A percentile compares a stretch with the other conserved stretches of the same genome.
Conservation (phyloP, 2,329 filamentous ascomycete species). For the Aureobasidium namibiae region DNA sequence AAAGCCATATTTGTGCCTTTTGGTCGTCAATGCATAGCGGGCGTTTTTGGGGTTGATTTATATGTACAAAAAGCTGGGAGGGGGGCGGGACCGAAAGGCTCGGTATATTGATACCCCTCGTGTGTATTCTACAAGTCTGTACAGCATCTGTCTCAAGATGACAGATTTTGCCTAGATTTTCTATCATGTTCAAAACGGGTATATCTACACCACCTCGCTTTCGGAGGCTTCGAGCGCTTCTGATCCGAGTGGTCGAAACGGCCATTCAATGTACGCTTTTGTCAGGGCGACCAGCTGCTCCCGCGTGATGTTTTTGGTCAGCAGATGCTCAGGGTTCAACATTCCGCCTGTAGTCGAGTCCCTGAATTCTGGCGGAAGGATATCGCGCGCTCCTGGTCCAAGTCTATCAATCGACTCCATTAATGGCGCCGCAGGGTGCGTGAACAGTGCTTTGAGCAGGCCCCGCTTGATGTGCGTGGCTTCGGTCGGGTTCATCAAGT, state of each 20-base stretch:
- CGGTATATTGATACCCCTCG: conserved; percentile 2
- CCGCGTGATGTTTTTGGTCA: conserved; percentile 43
- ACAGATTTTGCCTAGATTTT: not conserved
- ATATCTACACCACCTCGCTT: not conserved
- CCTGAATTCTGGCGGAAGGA: conserved; percentile 39
- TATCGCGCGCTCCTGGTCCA: conserved; percentile 50
- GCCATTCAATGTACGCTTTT: conserved; percentile 57
- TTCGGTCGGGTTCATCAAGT: conserved; percentile 20
- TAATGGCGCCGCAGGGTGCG: conserved; percentile 29
- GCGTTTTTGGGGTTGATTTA: conserved; percentile 4
- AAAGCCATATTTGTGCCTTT: not conserved
- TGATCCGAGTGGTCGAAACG: conserved; percentile 37
- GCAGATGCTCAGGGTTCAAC: conserved; percentile 35
- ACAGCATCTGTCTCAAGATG: not conserved
- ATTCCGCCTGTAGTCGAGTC: conserved; percentile 43
- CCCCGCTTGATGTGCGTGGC: conserved; percentile 28
- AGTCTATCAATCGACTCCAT: conserved; percentile 42
- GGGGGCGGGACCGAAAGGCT: not conserved
- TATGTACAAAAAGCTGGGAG: conserved; percentile 7
- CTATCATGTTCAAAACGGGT: not conserved
- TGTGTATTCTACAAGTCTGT: conserved; percentile 1
- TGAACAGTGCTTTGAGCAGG: conserved; percentile 41
- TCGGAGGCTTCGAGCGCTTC: conserved; percentile 5
- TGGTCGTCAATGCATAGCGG: conserved; percentile 12
- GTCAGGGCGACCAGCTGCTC: conserved; percentile 51